Base-by-base conservation (phyloP, 306 rosid species). In the Malus sieversii region DNA sequence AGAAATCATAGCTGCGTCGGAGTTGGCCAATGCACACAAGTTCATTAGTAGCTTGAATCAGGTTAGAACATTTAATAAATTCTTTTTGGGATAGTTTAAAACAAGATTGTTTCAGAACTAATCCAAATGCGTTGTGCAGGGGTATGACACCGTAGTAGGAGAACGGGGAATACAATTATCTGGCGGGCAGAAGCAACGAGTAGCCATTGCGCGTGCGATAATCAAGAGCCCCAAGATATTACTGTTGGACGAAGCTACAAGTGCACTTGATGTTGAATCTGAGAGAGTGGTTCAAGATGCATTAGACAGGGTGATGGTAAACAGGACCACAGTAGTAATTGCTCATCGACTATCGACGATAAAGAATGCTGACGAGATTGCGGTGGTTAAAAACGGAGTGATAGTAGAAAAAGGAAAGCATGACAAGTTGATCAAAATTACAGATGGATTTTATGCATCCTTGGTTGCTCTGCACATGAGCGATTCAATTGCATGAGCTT, bases 261-360 rank as follows among this genome's bases (percentile, higher is more conserved):
- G 98, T 79, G 98, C 98, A 9, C 77, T 93, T 15, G 98, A 93
- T 19, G 96, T 93, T 0, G 97, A 93, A 44, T 93, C 96, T 35
- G 98, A 93, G 76, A 90, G 89, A 74, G 91, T 93, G 11, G 98
- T 93, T 60, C 98, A 93, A 83, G 97, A 91, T 60, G 98, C 98
- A 75, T 77, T 93, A 15, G 97, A 93, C 69, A 83, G 59, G 75
- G 97, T 93, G 16, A 88, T 93, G 93, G 87, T 93, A 19, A 86
- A 81, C 75, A 78, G 97, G 51, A 93, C 97, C 35, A 91, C 98
- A 0, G 88, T 91, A 64, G 92, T 93, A 16, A 93, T 91, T 40
- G 98, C 98, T 13, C 98, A 93, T 81, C 86, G 92, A 25, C 73
- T 93, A 1, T 91, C 97, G 25, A 93, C 98, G 4, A 93, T 93